Percentiles rank a stretch among this genome's conserved stretches.
Evolutionary conservation across 1,139 yeast species (phyloP).

Genomic region (Magnusiomyces tetraspermus): DNA sequence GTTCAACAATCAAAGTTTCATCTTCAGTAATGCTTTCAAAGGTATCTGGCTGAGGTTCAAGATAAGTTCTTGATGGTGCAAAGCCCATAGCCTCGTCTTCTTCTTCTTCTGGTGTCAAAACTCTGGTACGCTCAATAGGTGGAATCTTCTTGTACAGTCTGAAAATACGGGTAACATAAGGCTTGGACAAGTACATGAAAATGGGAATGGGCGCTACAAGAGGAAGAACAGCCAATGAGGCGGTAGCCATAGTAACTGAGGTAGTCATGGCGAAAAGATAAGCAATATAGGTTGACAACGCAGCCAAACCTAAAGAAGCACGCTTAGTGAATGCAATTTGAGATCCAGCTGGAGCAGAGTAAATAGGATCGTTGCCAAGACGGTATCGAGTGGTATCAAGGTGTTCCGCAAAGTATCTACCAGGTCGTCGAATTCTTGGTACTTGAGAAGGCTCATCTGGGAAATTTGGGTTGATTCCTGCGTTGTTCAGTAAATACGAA

Average conservation of each 20-base stretch:
- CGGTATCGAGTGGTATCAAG: conserved; percentile 25
- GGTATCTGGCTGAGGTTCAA: conserved; percentile 43
- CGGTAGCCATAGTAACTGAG: conserved; percentile 10
- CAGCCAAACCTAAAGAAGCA: conserved; percentile 29
- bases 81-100: conserved; percentile 1
- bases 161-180: conserved; percentile 65
- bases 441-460: conserved; percentile 11
- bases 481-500: background rate
- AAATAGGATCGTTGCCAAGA: conserved; percentile 29
- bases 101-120: conserved; percentile 1
- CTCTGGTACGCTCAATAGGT: background rate
- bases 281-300: conserved; percentile 28
- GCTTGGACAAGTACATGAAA: conserved; percentile 46
- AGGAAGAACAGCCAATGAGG: conserved; percentile 45
- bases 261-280: conserved; percentile 25
- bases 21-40: conserved; percentile 49
- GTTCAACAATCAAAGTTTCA: conserved; percentile 62
- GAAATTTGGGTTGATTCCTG: conserved; percentile 11
- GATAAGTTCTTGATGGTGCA: conserved; percentile 34
- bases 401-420: conserved; percentile 30
- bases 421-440: conserved; percentile 28
- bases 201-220: conserved; percentile 49
- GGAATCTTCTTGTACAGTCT: conserved; percentile 40
- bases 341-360: conserved; percentile 29
- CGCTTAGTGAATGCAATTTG: conserved; percentile 33